Percentiles rank a stretch among this genome's conserved stretches.
Evolutionary conservation across 2,329 filamentous ascomycete species (phyloP).

Genomic region (Plenodomus biglobosus): DNA sequence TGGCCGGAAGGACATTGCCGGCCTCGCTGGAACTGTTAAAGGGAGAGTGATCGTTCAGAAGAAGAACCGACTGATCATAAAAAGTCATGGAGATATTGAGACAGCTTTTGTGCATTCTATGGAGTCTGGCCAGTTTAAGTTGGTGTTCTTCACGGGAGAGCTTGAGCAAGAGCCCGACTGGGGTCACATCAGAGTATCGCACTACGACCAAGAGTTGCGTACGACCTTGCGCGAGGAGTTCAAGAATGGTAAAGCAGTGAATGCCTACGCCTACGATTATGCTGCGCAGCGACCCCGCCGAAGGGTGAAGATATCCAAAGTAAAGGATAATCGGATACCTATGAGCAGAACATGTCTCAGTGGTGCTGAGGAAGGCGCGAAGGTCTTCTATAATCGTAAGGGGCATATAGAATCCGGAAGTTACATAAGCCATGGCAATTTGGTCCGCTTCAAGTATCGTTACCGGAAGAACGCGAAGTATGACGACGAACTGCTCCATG

Average conservation of each 20-base stretch:
- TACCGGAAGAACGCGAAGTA: conserved; percentile 58
- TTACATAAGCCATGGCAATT: conserved; percentile 55
- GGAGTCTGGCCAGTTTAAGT: conserved; percentile 42
- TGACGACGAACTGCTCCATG: conserved; percentile 58
- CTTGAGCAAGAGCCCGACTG: conserved; percentile 50
- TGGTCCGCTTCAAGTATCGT: conserved; percentile 57
- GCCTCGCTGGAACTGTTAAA: conserved; percentile 53
- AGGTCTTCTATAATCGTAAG: conserved; percentile 55
- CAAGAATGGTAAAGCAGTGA: conserved; percentile 46
- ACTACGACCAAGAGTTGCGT: conserved; percentile 51
- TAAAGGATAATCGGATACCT: conserved; percentile 42
- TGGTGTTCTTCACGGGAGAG: conserved; percentile 41
- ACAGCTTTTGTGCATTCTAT: conserved; percentile 52
- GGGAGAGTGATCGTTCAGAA: conserved; percentile 53
- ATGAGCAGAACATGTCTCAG: conserved; percentile 49
- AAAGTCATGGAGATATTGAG: conserved; percentile 51
- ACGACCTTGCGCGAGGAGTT: conserved; percentile 51
- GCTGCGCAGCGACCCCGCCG: conserved; percentile 30
- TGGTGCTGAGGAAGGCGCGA: conserved; percentile 51
- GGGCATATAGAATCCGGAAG: conserved; percentile 58
- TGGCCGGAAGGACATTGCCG: conserved; percentile 51
- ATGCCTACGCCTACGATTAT: conserved; percentile 56
- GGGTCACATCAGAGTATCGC: conserved; percentile 50
- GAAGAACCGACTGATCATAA: conserved; percentile 51
- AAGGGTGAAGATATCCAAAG: conserved; percentile 44